These are phyloP conservation scores for Penicillium janthinellum DNA, from an alignment of 2,329 filamentous ascomycete species.

Conservation along the genomic window DNA sequence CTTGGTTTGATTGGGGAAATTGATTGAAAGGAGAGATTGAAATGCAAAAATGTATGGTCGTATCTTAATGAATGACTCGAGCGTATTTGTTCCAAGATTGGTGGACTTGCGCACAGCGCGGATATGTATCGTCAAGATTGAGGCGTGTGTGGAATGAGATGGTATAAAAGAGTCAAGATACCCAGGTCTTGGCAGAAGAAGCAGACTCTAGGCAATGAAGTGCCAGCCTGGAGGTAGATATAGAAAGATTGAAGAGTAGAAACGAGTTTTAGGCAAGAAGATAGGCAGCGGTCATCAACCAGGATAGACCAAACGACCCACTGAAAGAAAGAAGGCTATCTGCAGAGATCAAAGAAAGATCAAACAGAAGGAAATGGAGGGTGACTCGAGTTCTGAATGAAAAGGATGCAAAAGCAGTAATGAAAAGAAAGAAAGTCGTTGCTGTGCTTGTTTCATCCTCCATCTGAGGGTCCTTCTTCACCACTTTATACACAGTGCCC, in stretches of 20 bases:
- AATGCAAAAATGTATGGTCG: not conserved
- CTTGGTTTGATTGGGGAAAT: not conserved
- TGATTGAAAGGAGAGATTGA: not conserved
- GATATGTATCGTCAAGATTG: not conserved
- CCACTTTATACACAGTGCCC: not conserved
- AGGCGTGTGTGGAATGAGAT: not conserved
- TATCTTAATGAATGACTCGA: not conserved
- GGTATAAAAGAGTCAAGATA: not conserved
- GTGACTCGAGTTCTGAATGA: not conserved
- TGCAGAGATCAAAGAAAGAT: slow-evolving; percentile 11
- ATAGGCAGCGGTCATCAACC: slow-evolving; percentile 15
- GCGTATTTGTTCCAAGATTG: not conserved
- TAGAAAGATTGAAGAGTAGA: not conserved
- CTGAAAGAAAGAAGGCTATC: slow-evolving; percentile 9
- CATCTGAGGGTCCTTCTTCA: not conserved
- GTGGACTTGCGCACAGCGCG: not conserved
- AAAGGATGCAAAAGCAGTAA: not conserved
- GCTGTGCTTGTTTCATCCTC: slow-evolving; percentile 1
- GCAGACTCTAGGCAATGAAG: not conserved
- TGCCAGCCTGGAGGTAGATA: not conserved
- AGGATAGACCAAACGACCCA: slow-evolving; percentile 20
- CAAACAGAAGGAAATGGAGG: not conserved
- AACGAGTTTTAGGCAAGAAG: not conserved
- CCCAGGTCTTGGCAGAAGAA: not conserved
- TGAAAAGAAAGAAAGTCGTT: not conserved